Conservation (phyloP, 2,329 filamentous ascomycete species). For the Cordyceps militaris region DNA sequence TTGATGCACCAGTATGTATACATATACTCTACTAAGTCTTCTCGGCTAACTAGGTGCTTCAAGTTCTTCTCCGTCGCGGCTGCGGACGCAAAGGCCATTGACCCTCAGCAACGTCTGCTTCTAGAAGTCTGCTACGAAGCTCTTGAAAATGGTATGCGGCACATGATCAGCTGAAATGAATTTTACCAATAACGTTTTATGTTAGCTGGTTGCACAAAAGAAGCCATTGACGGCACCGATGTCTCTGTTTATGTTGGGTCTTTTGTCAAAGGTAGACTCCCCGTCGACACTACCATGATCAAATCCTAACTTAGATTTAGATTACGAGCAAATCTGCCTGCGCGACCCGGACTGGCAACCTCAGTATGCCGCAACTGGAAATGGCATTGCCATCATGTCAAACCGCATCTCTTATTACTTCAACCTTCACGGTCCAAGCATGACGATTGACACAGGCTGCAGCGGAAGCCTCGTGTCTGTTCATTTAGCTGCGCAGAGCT, state of each 20-base stretch:
- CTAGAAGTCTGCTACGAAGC: constrained; percentile 46
- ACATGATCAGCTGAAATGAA: neutral
- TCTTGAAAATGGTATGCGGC: constrained; percentile 37
- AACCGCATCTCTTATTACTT: constrained; percentile 51
- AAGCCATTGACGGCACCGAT: constrained; percentile 37
- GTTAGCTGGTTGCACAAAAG: constrained; percentile 36
- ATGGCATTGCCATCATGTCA: constrained; percentile 45
- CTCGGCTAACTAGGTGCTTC: neutral
- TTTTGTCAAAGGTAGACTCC: constrained; percentile 38
- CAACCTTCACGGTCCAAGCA: constrained; percentile 47
- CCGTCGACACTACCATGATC: neutral
- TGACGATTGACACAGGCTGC: constrained; percentile 54
- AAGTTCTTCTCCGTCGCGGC: constrained; percentile 46
- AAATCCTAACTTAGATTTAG: constrained; percentile 20
- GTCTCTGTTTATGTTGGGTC: constrained; percentile 44
- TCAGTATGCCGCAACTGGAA: constrained; percentile 46
- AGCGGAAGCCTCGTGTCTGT: constrained; percentile 48
- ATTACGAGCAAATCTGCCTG: constrained; percentile 44
- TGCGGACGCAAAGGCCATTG: constrained; percentile 45
- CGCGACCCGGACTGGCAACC: constrained; percentile 43
- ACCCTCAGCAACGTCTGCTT: constrained; percentile 46
- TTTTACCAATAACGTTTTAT: neutral
- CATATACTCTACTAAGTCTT: neutral
- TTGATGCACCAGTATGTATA: constrained; percentile 40
- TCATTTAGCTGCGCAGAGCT: constrained; percentile 44